Evolutionary conservation across 345 rosid species (phyloP).

Genomic region (Boechera stricta): DNA sequence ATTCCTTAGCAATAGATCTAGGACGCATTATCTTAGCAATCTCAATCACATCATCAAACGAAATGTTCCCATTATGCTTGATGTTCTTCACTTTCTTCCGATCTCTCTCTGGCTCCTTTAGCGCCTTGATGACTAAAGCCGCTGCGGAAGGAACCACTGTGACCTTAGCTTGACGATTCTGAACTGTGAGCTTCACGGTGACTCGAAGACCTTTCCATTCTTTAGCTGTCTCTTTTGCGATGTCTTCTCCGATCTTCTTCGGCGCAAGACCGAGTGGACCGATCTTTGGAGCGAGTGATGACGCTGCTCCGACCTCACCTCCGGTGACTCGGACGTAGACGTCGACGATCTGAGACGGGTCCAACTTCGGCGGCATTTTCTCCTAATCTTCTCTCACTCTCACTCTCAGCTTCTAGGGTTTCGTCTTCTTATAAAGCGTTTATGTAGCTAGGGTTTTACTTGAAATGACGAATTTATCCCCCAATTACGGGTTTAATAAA

Average conservation of each 20-base stretch:
- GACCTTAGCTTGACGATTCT: constrained; percentile 73
- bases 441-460: background rate
- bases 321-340: constrained; percentile 75
- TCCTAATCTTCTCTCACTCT: background rate
- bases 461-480: constrained; percentile 15
- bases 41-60: constrained; percentile 66
- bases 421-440: constrained; percentile 2
- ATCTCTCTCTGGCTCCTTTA: constrained; percentile 69
- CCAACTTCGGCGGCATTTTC: constrained; percentile 75
- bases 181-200: constrained; percentile 71
- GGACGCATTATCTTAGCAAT: constrained; percentile 59
- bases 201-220: constrained; percentile 76
- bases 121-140: constrained; percentile 63
- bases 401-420: constrained; percentile 37
- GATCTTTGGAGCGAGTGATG: constrained; percentile 72
- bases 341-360: constrained; percentile 66
- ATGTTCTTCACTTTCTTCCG: constrained; percentile 58
- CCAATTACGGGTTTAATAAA: background rate
- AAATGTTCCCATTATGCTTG: constrained; percentile 56
- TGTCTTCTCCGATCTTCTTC: constrained; percentile 80
- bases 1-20: constrained; percentile 65
- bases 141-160: constrained; percentile 71
- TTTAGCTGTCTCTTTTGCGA: constrained; percentile 72
- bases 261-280: constrained; percentile 86
- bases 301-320: constrained; percentile 72